A percentile compares a stretch with the other conserved stretches of the same genome.
These are phyloP conservation scores for Colletotrichum chrysophilum DNA, from an alignment of 2,329 filamentous ascomycete species.

Conservation along the genomic window DNA sequence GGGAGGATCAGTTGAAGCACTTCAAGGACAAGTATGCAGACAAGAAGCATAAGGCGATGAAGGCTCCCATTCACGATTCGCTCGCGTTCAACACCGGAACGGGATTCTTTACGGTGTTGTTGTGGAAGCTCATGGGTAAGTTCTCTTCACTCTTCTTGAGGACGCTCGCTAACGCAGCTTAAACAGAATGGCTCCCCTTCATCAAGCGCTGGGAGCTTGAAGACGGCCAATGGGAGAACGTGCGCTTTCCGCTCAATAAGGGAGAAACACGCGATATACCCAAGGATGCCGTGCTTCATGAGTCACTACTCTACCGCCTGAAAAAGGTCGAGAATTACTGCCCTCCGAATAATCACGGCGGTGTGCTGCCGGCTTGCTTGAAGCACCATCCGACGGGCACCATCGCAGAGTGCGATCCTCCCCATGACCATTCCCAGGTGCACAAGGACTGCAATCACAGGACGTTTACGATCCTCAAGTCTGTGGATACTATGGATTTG, in stretches of 20 bases:
- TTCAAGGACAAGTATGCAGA: conserved; percentile 32
- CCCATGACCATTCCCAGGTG: not conserved
- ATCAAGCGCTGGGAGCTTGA: conserved; percentile 46
- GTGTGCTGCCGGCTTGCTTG: conserved; percentile 32
- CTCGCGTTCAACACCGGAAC: conserved; percentile 41
- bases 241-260: conserved; percentile 42
- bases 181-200: conserved; percentile 41
- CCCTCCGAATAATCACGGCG: conserved; percentile 39
- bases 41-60: conserved; percentile 32
- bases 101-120: conserved; percentile 40
- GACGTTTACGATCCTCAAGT: not conserved
- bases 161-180: not conserved
- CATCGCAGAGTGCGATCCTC: not conserved
- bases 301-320: conserved; percentile 40
- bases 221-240: conserved; percentile 34
- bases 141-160: not conserved
- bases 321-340: conserved; percentile 30
- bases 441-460: not conserved
- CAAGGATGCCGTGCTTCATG: conserved; percentile 41
- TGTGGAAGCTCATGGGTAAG: conserved; percentile 51
- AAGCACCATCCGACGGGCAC: conserved; percentile 20
- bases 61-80: conserved; percentile 42
- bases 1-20: conserved; percentile 31
- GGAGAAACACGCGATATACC: conserved; percentile 44
- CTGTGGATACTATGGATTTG: not conserved